Evolutionary conservation across 495 filamentous ascomycete genomes (phyloP).

Genomic region (Xanthoparmelia taractica): DNA sequence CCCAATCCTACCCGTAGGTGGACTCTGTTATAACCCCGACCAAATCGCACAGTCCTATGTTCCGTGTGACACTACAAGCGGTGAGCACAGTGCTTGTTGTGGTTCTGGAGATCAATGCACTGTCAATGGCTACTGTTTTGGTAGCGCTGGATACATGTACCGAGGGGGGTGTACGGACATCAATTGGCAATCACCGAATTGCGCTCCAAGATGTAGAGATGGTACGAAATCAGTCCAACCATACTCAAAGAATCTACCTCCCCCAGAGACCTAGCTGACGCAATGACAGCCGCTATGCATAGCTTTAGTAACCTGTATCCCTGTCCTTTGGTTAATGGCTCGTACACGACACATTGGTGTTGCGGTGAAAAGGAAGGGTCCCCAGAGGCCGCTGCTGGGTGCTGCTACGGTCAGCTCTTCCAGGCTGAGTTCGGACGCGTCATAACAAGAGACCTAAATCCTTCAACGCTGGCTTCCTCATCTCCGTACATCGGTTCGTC

Average conservation of each 20-base stretch:
- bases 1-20: not conserved
- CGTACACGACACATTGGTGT: not conserved
- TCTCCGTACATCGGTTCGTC: no score
- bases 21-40: constrained; percentile 3
- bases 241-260: not conserved
- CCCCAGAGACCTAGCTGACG: not conserved
- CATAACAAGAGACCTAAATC: not conserved
- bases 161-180: constrained; percentile 11
- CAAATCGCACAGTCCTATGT: not conserved
- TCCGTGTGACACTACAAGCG: not conserved
- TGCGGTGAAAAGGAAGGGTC: not conserved
- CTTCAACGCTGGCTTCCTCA: not conserved
- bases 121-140: constrained; percentile 1
- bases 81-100: constrained; percentile 10
- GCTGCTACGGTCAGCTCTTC: not conserved
- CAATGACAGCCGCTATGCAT: constrained; percentile 3
- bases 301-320: constrained; percentile 9
- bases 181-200: constrained; percentile 1
- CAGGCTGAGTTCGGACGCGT: not conserved
- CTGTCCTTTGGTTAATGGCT: not conserved
- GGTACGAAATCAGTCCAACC: not conserved
- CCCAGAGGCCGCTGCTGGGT: not conserved
- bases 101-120: not conserved
- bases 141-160: not conserved
- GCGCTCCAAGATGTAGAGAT: constrained; percentile 21